A percentile compares a stretch with the other conserved stretches of the same genome.
phyloP scores from a whole-genome alignment of 2,329 filamentous ascomycete species.

The Neofusicoccum kwambonambiense region DNA sequence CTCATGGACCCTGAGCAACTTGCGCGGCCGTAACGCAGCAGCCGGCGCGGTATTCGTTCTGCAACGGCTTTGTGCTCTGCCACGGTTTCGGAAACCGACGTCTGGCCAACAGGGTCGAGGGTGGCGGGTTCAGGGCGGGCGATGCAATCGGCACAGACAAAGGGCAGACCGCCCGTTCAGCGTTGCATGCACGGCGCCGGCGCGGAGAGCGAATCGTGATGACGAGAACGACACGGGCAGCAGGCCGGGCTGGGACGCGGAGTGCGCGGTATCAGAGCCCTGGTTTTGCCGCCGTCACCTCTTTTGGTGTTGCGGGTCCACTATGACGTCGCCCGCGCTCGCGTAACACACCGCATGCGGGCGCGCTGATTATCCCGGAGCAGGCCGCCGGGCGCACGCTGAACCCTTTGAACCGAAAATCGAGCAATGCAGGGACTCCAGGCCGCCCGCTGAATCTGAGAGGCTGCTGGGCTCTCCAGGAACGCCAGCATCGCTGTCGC shows the following conservation, averaged over 20 bases:
- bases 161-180: conserved; percentile 6
- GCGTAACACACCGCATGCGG: conserved; percentile 16
- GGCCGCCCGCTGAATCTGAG: not conserved
- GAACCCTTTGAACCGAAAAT: conserved; percentile 8
- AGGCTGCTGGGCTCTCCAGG: not conserved
- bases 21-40: not conserved
- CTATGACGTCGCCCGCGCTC: conserved; percentile 14
- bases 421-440: conserved; percentile 4
- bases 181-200: conserved; percentile 9
- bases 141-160: not conserved
- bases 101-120: not conserved
- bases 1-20: conserved; percentile 14
- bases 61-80: conserved; percentile 3
- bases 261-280: conserved; percentile 1
- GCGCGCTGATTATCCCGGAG: conserved; percentile 7
- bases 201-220: not conserved
- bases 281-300: conserved; percentile 12
- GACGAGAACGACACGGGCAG: conserved; percentile 2
- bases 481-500: not conserved
- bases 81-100: not conserved
- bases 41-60: not conserved
- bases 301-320: conserved; percentile 15
- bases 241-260: conserved; percentile 8
- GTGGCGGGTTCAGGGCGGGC: not conserved
- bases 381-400: not conserved